Evolutionary conservation across 1,284 basidiomycete species (phyloP).

Genomic region (Rhodotorula sp.): DNA sequence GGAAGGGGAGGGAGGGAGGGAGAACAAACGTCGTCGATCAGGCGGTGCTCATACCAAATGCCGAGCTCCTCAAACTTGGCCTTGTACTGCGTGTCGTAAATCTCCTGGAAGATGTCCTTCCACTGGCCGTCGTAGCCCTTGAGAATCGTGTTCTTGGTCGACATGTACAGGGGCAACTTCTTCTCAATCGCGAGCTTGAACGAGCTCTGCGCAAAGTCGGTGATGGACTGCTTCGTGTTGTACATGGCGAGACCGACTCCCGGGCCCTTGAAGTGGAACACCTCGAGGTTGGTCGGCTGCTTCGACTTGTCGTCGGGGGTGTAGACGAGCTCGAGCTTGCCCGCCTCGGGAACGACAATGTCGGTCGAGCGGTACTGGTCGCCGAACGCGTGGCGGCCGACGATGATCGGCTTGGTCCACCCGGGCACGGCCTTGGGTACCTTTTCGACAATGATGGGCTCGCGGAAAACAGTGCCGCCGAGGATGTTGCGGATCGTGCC

Average conservation of each 20-base stretch:
- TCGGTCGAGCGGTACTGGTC: constrained; percentile 92
- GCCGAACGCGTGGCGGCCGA: constrained; percentile 95
- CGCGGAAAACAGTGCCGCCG: constrained; percentile 96
- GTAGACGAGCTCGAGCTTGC: constrained; percentile 85
- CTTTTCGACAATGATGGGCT: constrained; percentile 88
- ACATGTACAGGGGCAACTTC: constrained; percentile 95
- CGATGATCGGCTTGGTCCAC: constrained; percentile 94
- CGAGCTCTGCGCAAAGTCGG: constrained; percentile 91
- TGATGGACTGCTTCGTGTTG: constrained; percentile 79
- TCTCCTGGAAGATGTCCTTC: constrained; percentile 78
- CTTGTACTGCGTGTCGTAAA: constrained; percentile 65
- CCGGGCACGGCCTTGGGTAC: constrained; percentile 85
- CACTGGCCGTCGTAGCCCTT: constrained; percentile 97
- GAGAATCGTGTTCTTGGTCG: constrained; percentile 96
- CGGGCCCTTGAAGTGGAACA: constrained; percentile 84
- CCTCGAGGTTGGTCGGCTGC: constrained; percentile 55
- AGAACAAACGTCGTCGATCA: constrained; percentile 55
- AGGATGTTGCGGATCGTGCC: constrained; percentile 72
- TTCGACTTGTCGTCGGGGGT: constrained; percentile 66
- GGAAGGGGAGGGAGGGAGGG: neutral
- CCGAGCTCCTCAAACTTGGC: constrained; percentile 72
- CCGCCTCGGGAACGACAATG: constrained; percentile 78
- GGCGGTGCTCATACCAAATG: constrained; percentile 95
- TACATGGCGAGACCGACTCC: constrained; percentile 65
- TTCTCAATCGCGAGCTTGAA: constrained; percentile 98